Evolutionary conservation across 179 eudicot species (phyloP).

Genomic region (Corrigiola litoralis): DNA sequence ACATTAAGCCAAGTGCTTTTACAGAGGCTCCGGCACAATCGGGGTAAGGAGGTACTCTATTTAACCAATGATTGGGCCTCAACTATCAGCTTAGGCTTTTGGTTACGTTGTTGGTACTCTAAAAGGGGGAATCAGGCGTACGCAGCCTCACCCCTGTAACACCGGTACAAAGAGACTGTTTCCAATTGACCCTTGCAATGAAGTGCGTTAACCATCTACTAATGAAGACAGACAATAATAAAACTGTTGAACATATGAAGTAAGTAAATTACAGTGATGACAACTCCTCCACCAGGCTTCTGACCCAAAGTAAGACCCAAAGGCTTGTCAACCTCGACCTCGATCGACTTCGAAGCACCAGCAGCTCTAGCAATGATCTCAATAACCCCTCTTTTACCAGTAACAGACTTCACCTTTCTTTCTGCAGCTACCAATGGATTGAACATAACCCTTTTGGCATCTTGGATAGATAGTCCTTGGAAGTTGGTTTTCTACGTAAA

Average conservation of each 20-base stretch:
- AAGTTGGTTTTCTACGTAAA: conserved; percentile 51
- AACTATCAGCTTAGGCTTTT: no score
- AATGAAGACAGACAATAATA: not conserved
- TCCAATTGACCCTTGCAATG: no score
- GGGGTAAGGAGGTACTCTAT: no score
- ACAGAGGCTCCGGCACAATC: no score
- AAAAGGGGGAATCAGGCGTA: no score
- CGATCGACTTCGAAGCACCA: conserved; percentile 72
- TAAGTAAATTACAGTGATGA: conserved; percentile 55
- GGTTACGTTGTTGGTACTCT: no score
- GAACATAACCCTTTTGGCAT: conserved; percentile 44
- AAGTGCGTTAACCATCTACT: no score
- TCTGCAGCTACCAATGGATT: conserved; percentile 31
- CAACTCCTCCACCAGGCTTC: conserved; percentile 86
- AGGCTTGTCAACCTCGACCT: conserved; percentile 87
- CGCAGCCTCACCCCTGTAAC: no score
- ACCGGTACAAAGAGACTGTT: no score
- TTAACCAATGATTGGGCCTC: no score
- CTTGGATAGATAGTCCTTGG: conserved; percentile 54
- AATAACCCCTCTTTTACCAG: conserved; percentile 36
- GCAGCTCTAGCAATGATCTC: conserved; percentile 65
- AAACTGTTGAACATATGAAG: not conserved
- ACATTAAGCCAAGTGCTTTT: no score
- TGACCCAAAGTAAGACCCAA: conserved; percentile 87
- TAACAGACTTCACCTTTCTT: not conserved